Percentiles rank a stretch among this genome's conserved stretches.
phyloP scores from a whole-genome alignment of 1,284 basidiomycete species.

The Leccinum angustisporum region DNA sequence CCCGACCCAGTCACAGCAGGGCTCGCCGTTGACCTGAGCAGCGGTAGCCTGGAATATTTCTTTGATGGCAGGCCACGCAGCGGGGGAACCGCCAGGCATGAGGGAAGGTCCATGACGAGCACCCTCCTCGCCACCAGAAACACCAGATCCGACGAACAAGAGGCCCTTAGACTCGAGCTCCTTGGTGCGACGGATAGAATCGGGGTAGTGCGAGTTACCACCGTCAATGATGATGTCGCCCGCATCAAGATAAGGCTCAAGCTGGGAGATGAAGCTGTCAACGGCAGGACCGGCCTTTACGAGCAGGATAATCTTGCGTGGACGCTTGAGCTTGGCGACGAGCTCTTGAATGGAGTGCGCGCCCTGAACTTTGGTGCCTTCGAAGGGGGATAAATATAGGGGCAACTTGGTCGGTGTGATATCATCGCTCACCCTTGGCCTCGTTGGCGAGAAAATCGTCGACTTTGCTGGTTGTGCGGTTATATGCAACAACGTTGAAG shows the following conservation, averaged over 20 bases:
- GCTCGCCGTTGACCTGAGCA: constrained; percentile 93
- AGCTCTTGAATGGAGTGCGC: constrained; percentile 95
- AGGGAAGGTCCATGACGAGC: constrained; percentile 96
- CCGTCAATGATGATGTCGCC: constrained; percentile 99
- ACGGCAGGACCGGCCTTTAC: constrained; percentile 87
- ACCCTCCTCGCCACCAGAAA: constrained; percentile 99
- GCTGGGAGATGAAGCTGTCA: constrained; percentile 74
- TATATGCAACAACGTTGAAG: constrained; percentile 95
- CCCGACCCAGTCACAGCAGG: constrained; percentile 99
- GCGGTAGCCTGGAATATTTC: constrained; percentile 98
- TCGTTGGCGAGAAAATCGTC: constrained; percentile 95
- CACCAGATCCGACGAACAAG: constrained; percentile 97
- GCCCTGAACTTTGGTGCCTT: constrained; percentile 93
- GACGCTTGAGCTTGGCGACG: constrained; percentile 74
- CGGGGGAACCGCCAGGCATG: constrained; percentile 97
- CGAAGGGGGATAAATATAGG: constrained; percentile 11
- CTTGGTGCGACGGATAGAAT: constrained; percentile 92
- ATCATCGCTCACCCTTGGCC: constrained; percentile 80
- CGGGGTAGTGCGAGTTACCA: constrained; percentile 99
- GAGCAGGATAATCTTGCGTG: constrained; percentile 93
- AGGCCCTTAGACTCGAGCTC: constrained; percentile 94
- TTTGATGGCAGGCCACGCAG: constrained; percentile 97
- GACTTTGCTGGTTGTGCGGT: constrained; percentile 96
- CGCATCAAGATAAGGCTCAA: constrained; percentile 67
- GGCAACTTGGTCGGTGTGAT: constrained; percentile 17